Evolutionary conservation across 371 early-diverging fungal genomes (phyloP).

Genomic region (Enterospora canceri): DNA sequence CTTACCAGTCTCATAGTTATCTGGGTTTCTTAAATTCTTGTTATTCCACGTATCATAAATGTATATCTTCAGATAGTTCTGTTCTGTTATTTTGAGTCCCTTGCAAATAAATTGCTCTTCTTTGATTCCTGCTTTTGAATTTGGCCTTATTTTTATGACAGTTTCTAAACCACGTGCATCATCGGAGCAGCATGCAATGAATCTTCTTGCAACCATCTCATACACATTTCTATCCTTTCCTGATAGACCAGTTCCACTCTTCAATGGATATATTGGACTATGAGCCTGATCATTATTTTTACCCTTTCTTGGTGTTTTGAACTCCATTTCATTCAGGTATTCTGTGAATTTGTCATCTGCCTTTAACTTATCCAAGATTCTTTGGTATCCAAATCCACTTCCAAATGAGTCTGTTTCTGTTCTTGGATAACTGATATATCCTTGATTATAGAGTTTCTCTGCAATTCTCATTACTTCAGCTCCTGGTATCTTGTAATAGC

Average conservation of each 20-base stretch:
- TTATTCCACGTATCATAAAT: constrained; percentile 78
- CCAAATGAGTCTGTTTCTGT: constrained; percentile 93
- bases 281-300: constrained; percentile 89
- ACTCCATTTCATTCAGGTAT: constrained; percentile 20
- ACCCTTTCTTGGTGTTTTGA: constrained; percentile 66
- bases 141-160: constrained; percentile 59
- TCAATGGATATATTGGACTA: constrained; percentile 94
- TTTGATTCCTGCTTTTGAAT: constrained; percentile 55
- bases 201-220: constrained; percentile 77
- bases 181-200: constrained; percentile 78
- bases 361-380: constrained; percentile 36
- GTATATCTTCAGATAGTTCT: constrained; percentile 84
- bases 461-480: constrained; percentile 68
- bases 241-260: constrained; percentile 59
- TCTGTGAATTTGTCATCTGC: constrained; percentile 38
- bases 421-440: constrained; percentile 90
- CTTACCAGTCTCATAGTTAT: constrained; percentile 65
- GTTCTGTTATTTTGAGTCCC: constrained; percentile 58
- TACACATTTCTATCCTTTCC: constrained; percentile 65
- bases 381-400: constrained; percentile 62
- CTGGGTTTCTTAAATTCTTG: constrained; percentile 58
- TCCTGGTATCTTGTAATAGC: constrained; percentile 64
- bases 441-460: constrained; percentile 65
- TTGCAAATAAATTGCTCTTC: constrained; percentile 33
- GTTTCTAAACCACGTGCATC: constrained; percentile 82